Evolutionary conservation across 1,139 yeast genomes (phyloP).

Genomic region (Ogataea hybrid): DNA sequence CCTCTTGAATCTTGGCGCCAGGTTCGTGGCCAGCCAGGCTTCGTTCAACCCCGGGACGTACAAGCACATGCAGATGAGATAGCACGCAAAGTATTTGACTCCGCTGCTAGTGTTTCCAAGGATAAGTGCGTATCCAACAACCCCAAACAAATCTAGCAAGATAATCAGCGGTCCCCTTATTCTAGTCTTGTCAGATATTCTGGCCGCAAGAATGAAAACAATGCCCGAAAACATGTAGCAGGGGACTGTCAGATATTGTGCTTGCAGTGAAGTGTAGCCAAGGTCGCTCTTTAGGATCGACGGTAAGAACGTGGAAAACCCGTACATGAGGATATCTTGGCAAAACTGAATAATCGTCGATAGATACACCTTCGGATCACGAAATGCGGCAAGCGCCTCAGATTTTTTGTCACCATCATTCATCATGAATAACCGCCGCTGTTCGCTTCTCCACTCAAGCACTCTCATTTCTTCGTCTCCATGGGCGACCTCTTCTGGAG

Average conservation of each 20-base stretch:
- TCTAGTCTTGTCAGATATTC: conserved; percentile 40
- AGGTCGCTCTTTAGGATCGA: conserved; percentile 41
- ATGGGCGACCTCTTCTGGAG: conserved; percentile 39
- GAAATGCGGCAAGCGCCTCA: conserved; percentile 39
- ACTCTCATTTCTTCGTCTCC: conserved; percentile 37
- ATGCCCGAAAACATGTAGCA: conserved; percentile 44
- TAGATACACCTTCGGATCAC: conserved; percentile 40
- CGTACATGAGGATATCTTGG: conserved; percentile 45
- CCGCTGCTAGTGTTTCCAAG: conserved; percentile 21
- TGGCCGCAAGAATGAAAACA: conserved; percentile 38
- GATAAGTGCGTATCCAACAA: conserved; percentile 42
- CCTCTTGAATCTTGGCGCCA: conserved; percentile 45
- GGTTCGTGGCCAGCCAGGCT: conserved; percentile 45
- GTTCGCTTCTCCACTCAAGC: conserved; percentile 29
- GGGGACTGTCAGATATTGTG: conserved; percentile 51
- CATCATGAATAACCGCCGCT: conserved; percentile 33
- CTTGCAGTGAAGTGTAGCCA: conserved; percentile 42
- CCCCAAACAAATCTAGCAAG: conserved; percentile 33
- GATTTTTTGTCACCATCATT: conserved; percentile 38
- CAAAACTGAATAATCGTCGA: conserved; percentile 46
- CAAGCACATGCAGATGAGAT: conserved; percentile 37
- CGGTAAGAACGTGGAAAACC: conserved; percentile 49
- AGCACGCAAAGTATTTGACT: conserved; percentile 47
- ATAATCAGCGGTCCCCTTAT: conserved; percentile 28
- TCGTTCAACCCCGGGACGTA: conserved; percentile 44